Conservation (phyloP, 1,284 basidiomycete genomes). For the Xerocomus nothofagi region DNA sequence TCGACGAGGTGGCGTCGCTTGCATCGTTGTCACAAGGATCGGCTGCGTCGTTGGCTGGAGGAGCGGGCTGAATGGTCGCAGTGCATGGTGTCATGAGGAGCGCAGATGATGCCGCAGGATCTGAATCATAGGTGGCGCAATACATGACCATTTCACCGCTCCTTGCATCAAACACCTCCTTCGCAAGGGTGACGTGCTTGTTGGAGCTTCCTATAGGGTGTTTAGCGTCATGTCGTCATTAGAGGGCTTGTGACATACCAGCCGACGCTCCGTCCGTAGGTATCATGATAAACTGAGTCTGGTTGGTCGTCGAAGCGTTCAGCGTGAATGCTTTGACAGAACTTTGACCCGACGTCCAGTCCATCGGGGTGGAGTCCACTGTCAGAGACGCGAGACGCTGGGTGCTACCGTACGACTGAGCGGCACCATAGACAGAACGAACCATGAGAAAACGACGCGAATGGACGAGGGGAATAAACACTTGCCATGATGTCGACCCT, state of each 20-base stretch:
- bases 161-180: conserved; percentile 45
- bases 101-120: conserved; percentile 46
- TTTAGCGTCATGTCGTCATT: background rate
- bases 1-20: conserved; percentile 12
- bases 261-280: conserved; percentile 9
- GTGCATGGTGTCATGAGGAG: conserved; percentile 51
- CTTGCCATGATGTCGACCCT: conserved; percentile 50
- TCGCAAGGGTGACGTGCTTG: conserved; percentile 44
- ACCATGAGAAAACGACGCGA: background rate
- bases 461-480: background rate
- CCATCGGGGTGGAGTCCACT: conserved; percentile 37
- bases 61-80: conserved; percentile 33
- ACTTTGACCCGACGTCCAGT: conserved; percentile 25
- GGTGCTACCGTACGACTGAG: conserved; percentile 11
- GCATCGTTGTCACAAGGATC: conserved; percentile 11
- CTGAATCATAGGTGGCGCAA: conserved; percentile 63
- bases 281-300: conserved; percentile 51
- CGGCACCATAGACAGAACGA: background rate
- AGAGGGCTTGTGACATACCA: conserved; percentile 15
- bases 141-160: conserved; percentile 41
- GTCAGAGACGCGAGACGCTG: conserved; percentile 48
- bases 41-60: background rate
- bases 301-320: conserved; percentile 54
- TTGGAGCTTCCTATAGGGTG: conserved; percentile 12
- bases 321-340: conserved; percentile 42